These are phyloP conservation scores for Apostasia ramifera DNA, from an alignment of 106 monocot species.

Conservation along the genomic window DNA sequence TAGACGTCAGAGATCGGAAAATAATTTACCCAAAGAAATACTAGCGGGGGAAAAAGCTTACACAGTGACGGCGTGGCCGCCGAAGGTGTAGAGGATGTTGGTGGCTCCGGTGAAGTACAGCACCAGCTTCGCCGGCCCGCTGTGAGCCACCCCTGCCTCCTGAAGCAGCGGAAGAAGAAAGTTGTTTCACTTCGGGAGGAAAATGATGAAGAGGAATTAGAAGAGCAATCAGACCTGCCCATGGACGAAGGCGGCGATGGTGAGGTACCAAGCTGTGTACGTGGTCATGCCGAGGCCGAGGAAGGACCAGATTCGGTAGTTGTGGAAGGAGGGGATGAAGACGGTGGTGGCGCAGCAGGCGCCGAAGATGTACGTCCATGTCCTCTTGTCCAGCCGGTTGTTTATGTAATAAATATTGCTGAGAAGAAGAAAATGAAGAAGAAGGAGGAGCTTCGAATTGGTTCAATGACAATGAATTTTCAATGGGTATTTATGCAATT, in stretches of 20 bases:
- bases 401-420: slow-evolving; percentile 27
- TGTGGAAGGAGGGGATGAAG: slow-evolving; percentile 23
- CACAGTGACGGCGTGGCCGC: slow-evolving; percentile 61
- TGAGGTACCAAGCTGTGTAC: slow-evolving; percentile 68
- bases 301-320: slow-evolving; percentile 44
- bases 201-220: not conserved
- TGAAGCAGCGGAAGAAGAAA: slow-evolving; percentile 2
- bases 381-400: slow-evolving; percentile 21
- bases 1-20: too few species aligned
- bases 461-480: not conserved
- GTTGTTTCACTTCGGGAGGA: not conserved
- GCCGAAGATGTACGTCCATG: slow-evolving; percentile 26
- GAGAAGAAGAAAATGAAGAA: not conserved
- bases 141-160: slow-evolving; percentile 26
- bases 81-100: slow-evolving; percentile 56
- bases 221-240: slow-evolving; percentile 32
- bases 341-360: slow-evolving; percentile 20
- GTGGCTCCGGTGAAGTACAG: slow-evolving; percentile 62
- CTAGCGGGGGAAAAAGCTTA: slow-evolving; percentile 11
- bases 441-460: not conserved
- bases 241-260: slow-evolving; percentile 47
- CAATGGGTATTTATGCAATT: not conserved
- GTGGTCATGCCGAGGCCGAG: slow-evolving; percentile 70
- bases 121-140: slow-evolving; percentile 35
- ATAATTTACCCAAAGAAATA: not conserved